phyloP scores from a whole-genome alignment of 495 filamentous ascomycete species.

The Aspergillus sclerotiicarbonarius region DNA sequence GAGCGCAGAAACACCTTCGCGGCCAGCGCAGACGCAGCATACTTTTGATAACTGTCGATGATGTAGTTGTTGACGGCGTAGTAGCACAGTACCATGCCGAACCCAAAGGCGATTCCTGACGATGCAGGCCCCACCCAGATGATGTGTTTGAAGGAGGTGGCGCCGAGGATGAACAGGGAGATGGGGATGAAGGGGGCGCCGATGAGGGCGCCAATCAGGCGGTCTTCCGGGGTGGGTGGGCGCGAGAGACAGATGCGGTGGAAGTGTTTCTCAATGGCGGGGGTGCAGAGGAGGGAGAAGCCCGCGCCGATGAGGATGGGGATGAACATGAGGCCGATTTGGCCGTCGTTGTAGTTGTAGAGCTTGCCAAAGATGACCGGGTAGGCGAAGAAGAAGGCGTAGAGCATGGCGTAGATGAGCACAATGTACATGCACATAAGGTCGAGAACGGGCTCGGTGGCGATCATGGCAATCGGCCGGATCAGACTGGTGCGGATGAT shows the following conservation, averaged over 20 bases:
- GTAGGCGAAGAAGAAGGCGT: conserved; percentile 75
- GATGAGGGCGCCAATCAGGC: conserved; percentile 33
- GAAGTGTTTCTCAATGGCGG: conserved; percentile 37
- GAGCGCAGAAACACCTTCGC: conserved; percentile 35
- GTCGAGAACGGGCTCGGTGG: conserved; percentile 55
- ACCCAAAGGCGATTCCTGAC: conserved; percentile 63
- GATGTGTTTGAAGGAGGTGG: conserved; percentile 58
- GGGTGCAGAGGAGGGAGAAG: conserved; percentile 43
- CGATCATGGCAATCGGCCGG: conserved; percentile 34
- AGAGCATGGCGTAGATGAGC: conserved; percentile 66
- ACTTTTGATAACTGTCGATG: conserved; percentile 59
- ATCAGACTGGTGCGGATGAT: conserved; percentile 50
- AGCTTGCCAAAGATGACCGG: conserved; percentile 54
- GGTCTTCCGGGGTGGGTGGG: conserved; percentile 34
- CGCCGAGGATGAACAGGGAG: conserved; percentile 56
- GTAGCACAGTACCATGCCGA: conserved; percentile 67
- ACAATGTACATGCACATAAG: conserved; percentile 65
- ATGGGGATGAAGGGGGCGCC: conserved; percentile 38
- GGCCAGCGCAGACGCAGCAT: conserved; percentile 34
- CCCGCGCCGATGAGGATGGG: conserved; percentile 52
- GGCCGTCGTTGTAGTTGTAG: conserved; percentile 47
- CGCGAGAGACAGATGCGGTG: conserved; percentile 19
- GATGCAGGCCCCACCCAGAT: conserved; percentile 65
- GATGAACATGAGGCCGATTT: conserved; percentile 36
- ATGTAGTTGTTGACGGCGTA: conserved; percentile 69